These are phyloP conservation scores for Holtermanniella nyarrowii DNA, from an alignment of 768 basidiomycete genomes.

Conservation along the genomic window DNA sequence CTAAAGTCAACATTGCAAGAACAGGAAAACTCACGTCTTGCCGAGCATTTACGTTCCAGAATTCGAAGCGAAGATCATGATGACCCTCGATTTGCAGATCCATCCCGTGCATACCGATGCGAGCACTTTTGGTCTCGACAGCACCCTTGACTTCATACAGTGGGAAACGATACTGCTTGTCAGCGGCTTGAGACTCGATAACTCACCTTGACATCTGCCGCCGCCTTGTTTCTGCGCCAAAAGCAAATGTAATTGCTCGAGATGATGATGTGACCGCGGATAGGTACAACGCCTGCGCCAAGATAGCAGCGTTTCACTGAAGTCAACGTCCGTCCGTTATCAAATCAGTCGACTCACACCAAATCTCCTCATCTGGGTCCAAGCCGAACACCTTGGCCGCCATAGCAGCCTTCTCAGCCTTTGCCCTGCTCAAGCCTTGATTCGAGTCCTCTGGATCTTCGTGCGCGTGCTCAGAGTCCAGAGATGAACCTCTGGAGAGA, in stretches of 20 bases:
- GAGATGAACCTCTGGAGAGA: background rate
- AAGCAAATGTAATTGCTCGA: conserved; percentile 34
- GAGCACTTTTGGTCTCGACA: conserved; percentile 35
- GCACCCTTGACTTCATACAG: conserved; percentile 44
- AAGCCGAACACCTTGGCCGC: conserved; percentile 33
- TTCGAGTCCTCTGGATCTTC: conserved; percentile 2
- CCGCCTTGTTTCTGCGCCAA: conserved; percentile 28
- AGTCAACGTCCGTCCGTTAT: conserved; percentile 9
- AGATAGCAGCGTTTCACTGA: conserved; percentile 39
- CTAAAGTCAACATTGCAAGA: too few species aligned
- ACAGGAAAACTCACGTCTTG: conserved; percentile 47
- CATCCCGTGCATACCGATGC: conserved; percentile 41
- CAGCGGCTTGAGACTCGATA: background rate
- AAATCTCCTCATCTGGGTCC: conserved; percentile 25
- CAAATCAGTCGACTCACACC: conserved; percentile 36
- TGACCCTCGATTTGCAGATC: conserved; percentile 47
- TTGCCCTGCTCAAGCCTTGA: conserved; percentile 7
- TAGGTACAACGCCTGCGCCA: conserved; percentile 23
- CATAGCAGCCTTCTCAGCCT: conserved; percentile 21
- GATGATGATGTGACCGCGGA: conserved; percentile 37
- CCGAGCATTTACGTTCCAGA: conserved; percentile 44
- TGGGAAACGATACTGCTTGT: conserved; percentile 43
- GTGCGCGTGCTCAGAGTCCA: conserved; percentile 7
- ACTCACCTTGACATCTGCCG: conserved; percentile 35
- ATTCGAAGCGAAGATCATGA: conserved; percentile 47